phyloP scores from a whole-genome alignment of 2,329 filamentous ascomycete species.

The Claviceps maximensis region DNA sequence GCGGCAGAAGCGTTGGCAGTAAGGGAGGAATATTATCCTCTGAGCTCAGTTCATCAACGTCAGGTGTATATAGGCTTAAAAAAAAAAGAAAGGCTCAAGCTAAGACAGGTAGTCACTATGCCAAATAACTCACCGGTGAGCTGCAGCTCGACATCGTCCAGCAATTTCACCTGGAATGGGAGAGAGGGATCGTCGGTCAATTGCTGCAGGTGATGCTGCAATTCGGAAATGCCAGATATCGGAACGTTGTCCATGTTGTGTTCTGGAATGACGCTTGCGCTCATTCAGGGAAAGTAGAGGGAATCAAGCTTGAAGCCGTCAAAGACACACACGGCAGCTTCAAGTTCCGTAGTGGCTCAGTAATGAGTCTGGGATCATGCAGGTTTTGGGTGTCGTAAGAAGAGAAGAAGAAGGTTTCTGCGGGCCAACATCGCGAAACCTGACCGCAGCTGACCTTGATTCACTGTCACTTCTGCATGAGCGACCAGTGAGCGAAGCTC shows the following conservation, averaged over 20 bases:
- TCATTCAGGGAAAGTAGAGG: slow-evolving; percentile 11
- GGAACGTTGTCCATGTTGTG: slow-evolving; percentile 29
- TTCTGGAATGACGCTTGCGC: slow-evolving; percentile 21
- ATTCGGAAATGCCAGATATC: slow-evolving; percentile 38
- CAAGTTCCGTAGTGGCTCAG: neutral
- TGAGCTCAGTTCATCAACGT: slow-evolving; percentile 11
- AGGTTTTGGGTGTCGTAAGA: neutral
- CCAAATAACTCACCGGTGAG: slow-evolving; percentile 30
- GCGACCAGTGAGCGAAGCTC: no score
- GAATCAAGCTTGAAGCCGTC: neutral
- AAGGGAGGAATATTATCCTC: slow-evolving; percentile 39
- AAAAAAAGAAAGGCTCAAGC: neutral
- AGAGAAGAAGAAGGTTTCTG: neutral
- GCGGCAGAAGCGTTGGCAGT: slow-evolving; percentile 39
- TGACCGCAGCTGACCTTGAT: no score
- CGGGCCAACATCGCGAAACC: neutral
- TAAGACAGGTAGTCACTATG: neutral
- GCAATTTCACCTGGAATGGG: slow-evolving; percentile 33
- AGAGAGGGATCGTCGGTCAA: slow-evolving; percentile 31
- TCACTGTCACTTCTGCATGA: no score
- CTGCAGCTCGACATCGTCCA: slow-evolving; percentile 47
- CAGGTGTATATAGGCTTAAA: slow-evolving; percentile 1
- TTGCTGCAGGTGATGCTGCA: slow-evolving; percentile 39
- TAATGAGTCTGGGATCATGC: neutral
- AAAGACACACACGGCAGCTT: neutral